phyloP scores from a whole-genome alignment of 768 basidiomycete species.

The Fomitopsis serialis region DNA sequence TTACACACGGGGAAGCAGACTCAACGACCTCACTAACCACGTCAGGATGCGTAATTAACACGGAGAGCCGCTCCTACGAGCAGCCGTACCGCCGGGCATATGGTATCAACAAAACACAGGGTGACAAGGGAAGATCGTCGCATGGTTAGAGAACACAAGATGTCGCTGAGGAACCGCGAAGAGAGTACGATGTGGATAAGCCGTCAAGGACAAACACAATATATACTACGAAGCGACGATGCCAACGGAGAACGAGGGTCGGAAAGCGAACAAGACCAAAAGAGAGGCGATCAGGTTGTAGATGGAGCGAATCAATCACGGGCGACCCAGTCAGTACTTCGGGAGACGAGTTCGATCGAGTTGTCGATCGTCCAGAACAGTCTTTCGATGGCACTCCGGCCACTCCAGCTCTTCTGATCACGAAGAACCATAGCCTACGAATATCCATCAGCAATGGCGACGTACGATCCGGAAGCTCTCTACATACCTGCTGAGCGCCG shows the following conservation, averaged over 20 bases:
- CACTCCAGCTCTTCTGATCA: conserved; percentile 95
- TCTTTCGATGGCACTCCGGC: conserved; percentile 84
- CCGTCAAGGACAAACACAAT: neutral
- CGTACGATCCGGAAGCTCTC: neutral
- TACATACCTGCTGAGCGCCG: conserved; percentile 88
- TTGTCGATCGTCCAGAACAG: conserved; percentile 92
- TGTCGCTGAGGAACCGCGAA: neutral
- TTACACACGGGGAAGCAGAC: neutral
- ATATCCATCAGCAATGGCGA: neutral
- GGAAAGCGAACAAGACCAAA: neutral
- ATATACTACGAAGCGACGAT: conserved; percentile 2
- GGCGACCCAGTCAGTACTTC: conserved; percentile 80
- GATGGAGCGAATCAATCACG: conserved; percentile 18
- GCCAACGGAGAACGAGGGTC: neutral
- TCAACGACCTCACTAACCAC: neutral
- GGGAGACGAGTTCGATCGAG: conserved; percentile 79
- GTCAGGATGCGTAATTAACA: neutral
- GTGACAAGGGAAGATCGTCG: neutral
- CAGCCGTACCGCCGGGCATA: neutral
- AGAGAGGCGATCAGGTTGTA: neutral
- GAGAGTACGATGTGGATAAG: conserved; percentile 4
- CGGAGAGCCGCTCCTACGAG: neutral
- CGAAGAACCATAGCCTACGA: conserved; percentile 89
- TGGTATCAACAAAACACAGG: neutral
- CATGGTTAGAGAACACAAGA: neutral